Evolutionary conservation across 163 green algal genomes (phyloP), one percentile per base, ranked within the genome.

Genomic region (Picocystis sp.): DNA sequence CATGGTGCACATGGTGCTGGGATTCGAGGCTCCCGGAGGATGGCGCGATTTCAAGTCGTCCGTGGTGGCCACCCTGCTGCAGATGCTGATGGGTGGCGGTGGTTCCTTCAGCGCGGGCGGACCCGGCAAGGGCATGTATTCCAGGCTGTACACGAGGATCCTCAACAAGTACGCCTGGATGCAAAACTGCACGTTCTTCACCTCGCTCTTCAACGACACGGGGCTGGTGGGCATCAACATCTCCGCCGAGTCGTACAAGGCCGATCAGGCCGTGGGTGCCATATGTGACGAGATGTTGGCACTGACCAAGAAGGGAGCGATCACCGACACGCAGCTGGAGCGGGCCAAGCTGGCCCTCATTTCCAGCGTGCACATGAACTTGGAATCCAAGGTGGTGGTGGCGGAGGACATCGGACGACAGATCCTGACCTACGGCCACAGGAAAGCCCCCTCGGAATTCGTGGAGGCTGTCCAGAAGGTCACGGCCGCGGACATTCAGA

Each of bases 111-210:
- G 61, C 21, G 62, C 83, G 55, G 86, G 89, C 14, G 89, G 89
- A 23, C 70, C 67, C 10, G 89, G 89, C 69, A 98, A 98, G 71
- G 89, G 89, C 68, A 98, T 98, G 89, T 87, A 98, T 81, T 89
- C 75, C 10, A 71, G 86, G 3, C 74, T 98, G 47, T 97, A 98
- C 79, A 86, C 75, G 3, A 73, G 82, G 25, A 86, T 97, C 60
- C 78, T 98, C n/a, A 93, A 88, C 67, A 69, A 86, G 50, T 71
- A 93, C 68, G 55, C 55, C 45, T 92, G 83, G 82, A 65, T 91
- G 45, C 75, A 90, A 63, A 89, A 86, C 66, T 95, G 83, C 81
- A 82, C 73, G 34, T 80, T 80, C 22, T 84, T 94, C 71, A 84
- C 72, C 73, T 76, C 61, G 61, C 77, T 90, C 19, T 94, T 93